Evolutionary conservation across 2,329 filamentous ascomycete species (phyloP).

Genomic region (Aspergillus sp.): DNA sequence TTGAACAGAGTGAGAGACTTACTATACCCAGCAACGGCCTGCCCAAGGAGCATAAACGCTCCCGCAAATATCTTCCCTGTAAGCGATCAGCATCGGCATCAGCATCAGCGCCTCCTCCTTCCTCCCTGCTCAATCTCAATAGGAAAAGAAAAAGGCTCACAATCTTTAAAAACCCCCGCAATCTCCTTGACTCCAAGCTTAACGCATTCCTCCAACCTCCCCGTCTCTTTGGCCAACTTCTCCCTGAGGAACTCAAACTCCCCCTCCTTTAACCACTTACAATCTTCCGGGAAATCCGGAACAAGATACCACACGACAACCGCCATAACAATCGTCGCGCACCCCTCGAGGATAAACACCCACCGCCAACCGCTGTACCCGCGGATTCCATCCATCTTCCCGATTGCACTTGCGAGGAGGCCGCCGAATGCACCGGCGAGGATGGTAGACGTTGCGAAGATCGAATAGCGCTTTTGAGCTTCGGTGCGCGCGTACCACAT

Average conservation of each 20-base stretch:
- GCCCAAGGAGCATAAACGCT: constrained; percentile 78
- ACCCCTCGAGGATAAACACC: constrained; percentile 63
- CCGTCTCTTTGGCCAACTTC: constrained; percentile 70
- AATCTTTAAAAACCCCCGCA: constrained; percentile 70
- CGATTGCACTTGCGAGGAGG: constrained; percentile 61
- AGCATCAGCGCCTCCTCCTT: not conserved
- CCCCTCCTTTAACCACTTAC: constrained; percentile 68
- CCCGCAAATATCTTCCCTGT: constrained; percentile 69
- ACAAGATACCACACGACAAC: constrained; percentile 65
- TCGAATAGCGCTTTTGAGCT: constrained; percentile 82
- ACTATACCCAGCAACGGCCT: constrained; percentile 75
- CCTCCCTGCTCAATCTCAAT: no score
- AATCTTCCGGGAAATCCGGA: constrained; percentile 72
- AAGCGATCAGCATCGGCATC: not conserved
- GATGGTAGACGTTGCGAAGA: constrained; percentile 77
- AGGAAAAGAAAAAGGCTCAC: constrained; percentile 28
- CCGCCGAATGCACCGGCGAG: constrained; percentile 64
- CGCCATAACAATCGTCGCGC: constrained; percentile 63
- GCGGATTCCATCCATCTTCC: constrained; percentile 56
- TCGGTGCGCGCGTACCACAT: constrained; percentile 84
- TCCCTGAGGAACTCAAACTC: constrained; percentile 69
- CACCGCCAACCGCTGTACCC: constrained; percentile 61
- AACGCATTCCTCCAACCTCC: constrained; percentile 65
- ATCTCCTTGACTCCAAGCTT: constrained; percentile 64
- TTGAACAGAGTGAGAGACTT: not conserved